Percentiles rank a stretch among this genome's conserved stretches.
Evolutionary conservation across 176 grass and related monocot genomes (phyloP).

Genomic region (Oryza nivara): DNA sequence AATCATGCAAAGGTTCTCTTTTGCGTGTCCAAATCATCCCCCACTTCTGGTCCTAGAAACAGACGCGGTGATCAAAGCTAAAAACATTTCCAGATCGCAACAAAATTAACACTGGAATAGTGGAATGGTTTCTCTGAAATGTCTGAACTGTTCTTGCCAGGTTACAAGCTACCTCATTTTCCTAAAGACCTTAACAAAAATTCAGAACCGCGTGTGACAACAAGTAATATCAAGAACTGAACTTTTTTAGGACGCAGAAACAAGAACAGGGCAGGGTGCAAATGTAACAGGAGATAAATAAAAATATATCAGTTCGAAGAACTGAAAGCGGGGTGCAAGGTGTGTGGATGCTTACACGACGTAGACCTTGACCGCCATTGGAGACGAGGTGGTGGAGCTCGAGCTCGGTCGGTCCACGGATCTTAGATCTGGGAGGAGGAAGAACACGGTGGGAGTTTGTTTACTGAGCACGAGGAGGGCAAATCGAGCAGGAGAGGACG

Average conservation of each 20-base stretch:
- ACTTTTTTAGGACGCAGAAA: not conserved
- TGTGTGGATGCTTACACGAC: constrained; percentile 50
- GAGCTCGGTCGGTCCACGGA: constrained; percentile 38
- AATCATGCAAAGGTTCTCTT: not conserved
- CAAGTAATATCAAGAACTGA: not conserved
- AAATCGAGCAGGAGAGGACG: not conserved
- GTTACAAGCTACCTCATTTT: not conserved
- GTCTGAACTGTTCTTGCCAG: not conserved
- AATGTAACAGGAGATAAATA: not conserved
- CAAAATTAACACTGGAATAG: not conserved
- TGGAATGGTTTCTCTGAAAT: not conserved
- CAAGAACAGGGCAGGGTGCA: not conserved
- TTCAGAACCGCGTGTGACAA: not conserved
- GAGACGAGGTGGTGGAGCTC: constrained; percentile 19
- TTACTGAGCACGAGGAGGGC: constrained; percentile 22
- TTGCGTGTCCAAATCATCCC: not conserved
- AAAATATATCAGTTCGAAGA: not conserved
- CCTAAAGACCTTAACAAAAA: not conserved
- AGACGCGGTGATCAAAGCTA: not conserved
- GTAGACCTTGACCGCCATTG: constrained; percentile 68
- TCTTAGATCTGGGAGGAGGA: constrained; percentile 48
- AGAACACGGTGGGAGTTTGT: constrained; percentile 17
- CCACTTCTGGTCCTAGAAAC: not conserved
- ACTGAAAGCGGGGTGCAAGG: not conserved
- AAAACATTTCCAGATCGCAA: not conserved